Conservation (phyloP, 2,329 filamentous ascomycete genomes). For the Rhexocercosporidium sp. region DNA sequence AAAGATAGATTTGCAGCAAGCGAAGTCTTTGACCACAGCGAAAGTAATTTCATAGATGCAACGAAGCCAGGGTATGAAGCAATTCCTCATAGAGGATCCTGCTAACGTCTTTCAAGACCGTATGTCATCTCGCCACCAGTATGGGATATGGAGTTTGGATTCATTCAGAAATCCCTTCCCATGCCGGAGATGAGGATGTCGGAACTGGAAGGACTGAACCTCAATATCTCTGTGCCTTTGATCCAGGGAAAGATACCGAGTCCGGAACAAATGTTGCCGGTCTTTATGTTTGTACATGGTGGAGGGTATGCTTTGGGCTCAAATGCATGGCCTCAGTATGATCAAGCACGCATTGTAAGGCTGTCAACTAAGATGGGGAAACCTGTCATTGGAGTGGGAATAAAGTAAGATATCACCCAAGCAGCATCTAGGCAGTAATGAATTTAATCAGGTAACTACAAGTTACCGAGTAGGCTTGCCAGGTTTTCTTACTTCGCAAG, state of each 20-base stretch:
- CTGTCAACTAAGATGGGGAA: constrained; percentile 49
- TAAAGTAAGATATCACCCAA: constrained; percentile 45
- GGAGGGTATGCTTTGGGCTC: constrained; percentile 56
- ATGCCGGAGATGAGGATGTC: constrained; percentile 47
- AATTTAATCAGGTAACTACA: background rate
- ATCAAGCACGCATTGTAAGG: constrained; percentile 51
- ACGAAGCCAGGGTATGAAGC: constrained; percentile 23
- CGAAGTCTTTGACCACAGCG: constrained; percentile 38
- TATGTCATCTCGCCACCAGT: constrained; percentile 40
- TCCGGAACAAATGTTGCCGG: constrained; percentile 48
- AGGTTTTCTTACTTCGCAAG: constrained; percentile 54
- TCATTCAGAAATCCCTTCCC: constrained; percentile 55
- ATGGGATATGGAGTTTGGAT: constrained; percentile 51
- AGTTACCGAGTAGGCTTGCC: constrained; percentile 53
- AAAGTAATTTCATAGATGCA: constrained; percentile 25
- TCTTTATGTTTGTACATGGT: constrained; percentile 59
- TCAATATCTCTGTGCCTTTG: constrained; percentile 55
- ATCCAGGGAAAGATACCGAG: constrained; percentile 21
- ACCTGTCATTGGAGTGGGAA: constrained; percentile 52
- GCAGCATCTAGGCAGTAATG: background rate
- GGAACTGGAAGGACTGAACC: constrained; percentile 55
- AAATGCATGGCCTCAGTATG: constrained; percentile 58
- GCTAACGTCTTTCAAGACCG: constrained; percentile 7
- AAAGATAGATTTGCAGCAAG: constrained; percentile 44
- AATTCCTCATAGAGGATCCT: background rate